A percentile compares a stretch with the other conserved stretches of the same genome.
These are phyloP conservation scores for Populus simonii DNA, from an alignment of 345 rosid species.

Conservation along the genomic window DNA sequence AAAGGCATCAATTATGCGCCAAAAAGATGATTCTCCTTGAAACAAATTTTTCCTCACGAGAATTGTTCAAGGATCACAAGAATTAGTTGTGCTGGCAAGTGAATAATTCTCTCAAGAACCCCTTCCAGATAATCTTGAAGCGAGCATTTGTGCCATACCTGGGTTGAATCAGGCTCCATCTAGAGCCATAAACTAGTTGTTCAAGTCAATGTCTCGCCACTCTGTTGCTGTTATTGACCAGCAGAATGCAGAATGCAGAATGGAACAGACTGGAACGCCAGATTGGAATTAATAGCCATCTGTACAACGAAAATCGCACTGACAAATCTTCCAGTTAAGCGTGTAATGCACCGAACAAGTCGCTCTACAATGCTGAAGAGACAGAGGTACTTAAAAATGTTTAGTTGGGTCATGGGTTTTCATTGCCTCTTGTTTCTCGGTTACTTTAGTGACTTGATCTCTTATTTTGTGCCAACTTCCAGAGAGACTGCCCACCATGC, in stretches of 20 bases:
- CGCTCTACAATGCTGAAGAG: too few species aligned
- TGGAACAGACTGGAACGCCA: neutral
- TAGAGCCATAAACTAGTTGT: neutral
- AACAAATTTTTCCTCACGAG: neutral
- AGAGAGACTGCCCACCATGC: too few species aligned
- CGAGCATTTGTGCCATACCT: neutral
- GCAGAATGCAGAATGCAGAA: neutral
- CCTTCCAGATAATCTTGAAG: neutral
- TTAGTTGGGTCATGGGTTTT: too few species aligned
- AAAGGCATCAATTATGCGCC: slow-evolving; percentile 58
- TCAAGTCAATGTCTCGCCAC: neutral
- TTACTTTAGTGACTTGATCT: too few species aligned
- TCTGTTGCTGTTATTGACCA: neutral
- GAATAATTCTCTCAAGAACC: neutral
- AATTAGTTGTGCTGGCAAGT: neutral
- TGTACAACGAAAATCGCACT: neutral
- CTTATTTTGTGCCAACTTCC: too few species aligned
- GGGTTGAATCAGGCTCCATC: neutral
- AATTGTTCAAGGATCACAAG: neutral
- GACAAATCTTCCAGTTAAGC: too few species aligned
- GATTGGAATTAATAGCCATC: neutral
- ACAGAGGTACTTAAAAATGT: too few species aligned
- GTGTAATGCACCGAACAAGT: too few species aligned
- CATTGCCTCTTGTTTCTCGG: too few species aligned
- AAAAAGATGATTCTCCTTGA: slow-evolving; percentile 24